These are phyloP conservation scores for Trypanosoma caninum DNA, from an alignment of 208 protist genomes.

Conservation along the genomic window DNA sequence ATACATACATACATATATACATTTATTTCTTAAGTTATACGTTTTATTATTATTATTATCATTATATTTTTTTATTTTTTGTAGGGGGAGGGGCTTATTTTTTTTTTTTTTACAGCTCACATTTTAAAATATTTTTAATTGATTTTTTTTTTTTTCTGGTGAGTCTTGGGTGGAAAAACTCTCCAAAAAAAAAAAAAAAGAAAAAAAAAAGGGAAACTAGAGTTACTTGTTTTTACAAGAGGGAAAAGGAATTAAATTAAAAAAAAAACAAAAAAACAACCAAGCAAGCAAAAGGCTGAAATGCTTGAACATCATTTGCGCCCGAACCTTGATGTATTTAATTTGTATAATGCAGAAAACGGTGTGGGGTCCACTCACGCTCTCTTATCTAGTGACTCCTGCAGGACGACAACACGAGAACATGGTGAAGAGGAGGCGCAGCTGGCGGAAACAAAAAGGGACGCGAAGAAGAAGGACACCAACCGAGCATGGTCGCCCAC, in stretches of 20 bases:
- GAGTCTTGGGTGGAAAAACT: too few relatives aligned
- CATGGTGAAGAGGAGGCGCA: not conserved
- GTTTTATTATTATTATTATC: not conserved
- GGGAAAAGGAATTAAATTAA: not conserved
- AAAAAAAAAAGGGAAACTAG: not conserved
- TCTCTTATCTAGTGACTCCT: too few relatives aligned
- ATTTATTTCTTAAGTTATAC: not conserved
- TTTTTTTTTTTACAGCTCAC: too few relatives aligned
- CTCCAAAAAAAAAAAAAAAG: not conserved
- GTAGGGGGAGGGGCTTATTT: not conserved
- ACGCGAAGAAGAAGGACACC: not conserved
- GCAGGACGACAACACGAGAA: too few relatives aligned
- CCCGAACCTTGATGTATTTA: slow-evolving; percentile 10
- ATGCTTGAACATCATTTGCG: slow-evolving; percentile 29
- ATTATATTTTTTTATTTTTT: slow-evolving; percentile 6
- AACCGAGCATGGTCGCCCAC: slow-evolving; percentile 2
- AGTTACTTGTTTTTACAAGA: slow-evolving; percentile 12
- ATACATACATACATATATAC: too few relatives aligned
- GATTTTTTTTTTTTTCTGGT: too few relatives aligned
- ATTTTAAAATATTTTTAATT: too few relatives aligned
- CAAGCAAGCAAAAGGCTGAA: not conserved
- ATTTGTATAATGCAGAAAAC: too few relatives aligned
- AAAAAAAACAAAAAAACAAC: not conserved
- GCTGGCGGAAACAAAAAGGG: not conserved
- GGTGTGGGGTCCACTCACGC: too few relatives aligned